These are phyloP conservation scores for Triangularia setosa DNA, from an alignment of 2,329 filamentous ascomycete genomes.

Conservation along the genomic window DNA sequence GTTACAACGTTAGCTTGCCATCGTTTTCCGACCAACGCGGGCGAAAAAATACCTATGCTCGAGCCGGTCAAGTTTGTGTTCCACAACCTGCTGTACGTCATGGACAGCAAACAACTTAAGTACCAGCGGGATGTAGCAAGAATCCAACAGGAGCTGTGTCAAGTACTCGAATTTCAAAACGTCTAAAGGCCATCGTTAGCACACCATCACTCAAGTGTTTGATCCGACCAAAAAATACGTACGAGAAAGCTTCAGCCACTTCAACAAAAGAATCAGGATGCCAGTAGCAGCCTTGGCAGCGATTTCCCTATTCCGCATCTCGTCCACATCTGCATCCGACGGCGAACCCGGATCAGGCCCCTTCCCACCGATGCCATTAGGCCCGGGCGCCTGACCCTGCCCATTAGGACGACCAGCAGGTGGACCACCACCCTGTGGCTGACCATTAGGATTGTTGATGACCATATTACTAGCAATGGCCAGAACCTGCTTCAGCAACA, in stretches of 20 bases:
- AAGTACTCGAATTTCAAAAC: slow-evolving; percentile 94
- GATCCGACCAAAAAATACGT: slow-evolving; percentile 39
- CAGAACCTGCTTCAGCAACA: slow-evolving; percentile 83
- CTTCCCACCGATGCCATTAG: slow-evolving; percentile 32
- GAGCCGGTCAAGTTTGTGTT: slow-evolving; percentile 76
- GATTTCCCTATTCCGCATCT: slow-evolving; percentile 77
- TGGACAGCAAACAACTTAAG: slow-evolving; percentile 92
- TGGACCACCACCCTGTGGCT: slow-evolving; percentile 39
- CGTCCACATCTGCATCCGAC: slow-evolving; percentile 74
- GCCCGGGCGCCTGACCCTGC: slow-evolving; percentile 29
- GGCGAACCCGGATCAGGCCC: slow-evolving; percentile 42
- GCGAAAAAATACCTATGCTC: slow-evolving; percentile 65
- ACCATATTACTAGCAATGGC: slow-evolving; percentile 72
- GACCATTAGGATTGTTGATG: slow-evolving; percentile 28
- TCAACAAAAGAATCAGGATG: slow-evolving; percentile 78
- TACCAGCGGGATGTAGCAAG: slow-evolving; percentile 88
- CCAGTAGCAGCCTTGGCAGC: slow-evolving; percentile 89
- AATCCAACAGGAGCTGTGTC: slow-evolving; percentile 87
- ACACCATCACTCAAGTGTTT: slow-evolving; percentile 8
- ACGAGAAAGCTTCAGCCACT: slow-evolving; percentile 97
- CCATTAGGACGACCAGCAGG: slow-evolving; percentile 38
- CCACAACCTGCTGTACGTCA: slow-evolving; percentile 85
- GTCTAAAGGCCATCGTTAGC: slow-evolving; percentile 50
- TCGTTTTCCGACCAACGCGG: neutral
- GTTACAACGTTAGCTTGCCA: neutral